A percentile compares a stretch with the other conserved stretches of the same genome.
phyloP scores from a whole-genome alignment of 345 rosid species.

The Noccaea bulbosa region DNA sequence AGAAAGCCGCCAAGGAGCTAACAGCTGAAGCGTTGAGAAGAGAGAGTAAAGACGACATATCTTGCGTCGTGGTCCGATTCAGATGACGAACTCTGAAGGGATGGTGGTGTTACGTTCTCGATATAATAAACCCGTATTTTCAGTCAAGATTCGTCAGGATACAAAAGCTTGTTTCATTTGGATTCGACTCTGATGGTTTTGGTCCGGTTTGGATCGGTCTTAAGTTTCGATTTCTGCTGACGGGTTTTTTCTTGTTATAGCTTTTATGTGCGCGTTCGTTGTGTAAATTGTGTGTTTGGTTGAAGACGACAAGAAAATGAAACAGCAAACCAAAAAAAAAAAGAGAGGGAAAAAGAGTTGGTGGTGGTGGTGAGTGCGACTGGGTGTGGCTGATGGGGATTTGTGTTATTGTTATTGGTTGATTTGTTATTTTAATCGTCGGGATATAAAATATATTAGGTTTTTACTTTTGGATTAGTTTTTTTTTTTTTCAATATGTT shows the following conservation, averaged over 20 bases:
- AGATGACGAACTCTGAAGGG: constrained; percentile 50
- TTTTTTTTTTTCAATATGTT: constrained; percentile 22
- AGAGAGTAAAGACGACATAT: constrained; percentile 82
- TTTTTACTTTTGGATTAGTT: constrained; percentile 29
- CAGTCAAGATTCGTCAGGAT: constrained; percentile 42
- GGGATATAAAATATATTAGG: constrained; percentile 34
- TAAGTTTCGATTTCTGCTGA: constrained; percentile 26
- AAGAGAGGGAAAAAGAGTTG: constrained; percentile 25
- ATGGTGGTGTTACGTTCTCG: constrained; percentile 33
- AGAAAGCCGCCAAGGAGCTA: constrained; percentile 78
- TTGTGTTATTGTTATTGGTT: constrained; percentile 42
- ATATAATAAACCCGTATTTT: constrained; percentile 32
- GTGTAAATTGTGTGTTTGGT: constrained; percentile 42
- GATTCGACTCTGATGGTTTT: constrained; percentile 26
- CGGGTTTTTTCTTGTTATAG: constrained; percentile 32
- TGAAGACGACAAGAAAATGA: constrained; percentile 27
- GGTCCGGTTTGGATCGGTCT: constrained; percentile 24
- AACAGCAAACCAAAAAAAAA: not conserved
- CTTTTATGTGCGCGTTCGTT: constrained; percentile 36
- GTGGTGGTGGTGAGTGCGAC: constrained; percentile 22
- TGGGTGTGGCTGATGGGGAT: constrained; percentile 17
- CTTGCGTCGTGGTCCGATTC: constrained; percentile 77
- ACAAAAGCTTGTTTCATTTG: constrained; percentile 27
- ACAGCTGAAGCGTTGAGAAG: constrained; percentile 69
- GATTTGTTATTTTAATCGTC: constrained; percentile 42